A percentile compares a stretch with the other conserved stretches of the same genome.
phyloP scores from a whole-genome alignment of 331 rosid species.

The Pyrus hybrid region DNA sequence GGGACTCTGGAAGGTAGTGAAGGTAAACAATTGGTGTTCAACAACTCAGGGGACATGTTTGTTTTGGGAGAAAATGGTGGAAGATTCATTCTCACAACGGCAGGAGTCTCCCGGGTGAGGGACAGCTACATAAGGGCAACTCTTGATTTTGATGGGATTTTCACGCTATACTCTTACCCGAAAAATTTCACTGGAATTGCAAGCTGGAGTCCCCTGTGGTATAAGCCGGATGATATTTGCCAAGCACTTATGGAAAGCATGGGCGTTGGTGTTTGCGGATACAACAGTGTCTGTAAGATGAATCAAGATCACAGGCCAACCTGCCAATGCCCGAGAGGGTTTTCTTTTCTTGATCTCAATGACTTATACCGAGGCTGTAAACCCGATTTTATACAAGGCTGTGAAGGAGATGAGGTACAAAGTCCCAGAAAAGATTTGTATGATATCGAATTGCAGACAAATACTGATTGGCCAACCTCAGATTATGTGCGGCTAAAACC shows the following conservation, averaged over 20 bases:
- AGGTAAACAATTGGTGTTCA: not conserved
- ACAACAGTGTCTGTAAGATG: not conserved
- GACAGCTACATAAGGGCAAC: not conserved
- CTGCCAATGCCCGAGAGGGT: not conserved
- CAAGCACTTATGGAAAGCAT: too few species aligned
- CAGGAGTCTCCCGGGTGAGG: not conserved
- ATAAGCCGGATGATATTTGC: not conserved
- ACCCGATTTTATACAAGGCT: constrained; percentile 5
- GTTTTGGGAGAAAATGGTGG: not conserved
- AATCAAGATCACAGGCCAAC: not conserved
- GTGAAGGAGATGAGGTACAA: not conserved
- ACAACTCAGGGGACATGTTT: not conserved
- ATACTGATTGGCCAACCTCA: not conserved
- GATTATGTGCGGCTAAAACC: not conserved
- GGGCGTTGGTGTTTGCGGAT: not conserved
- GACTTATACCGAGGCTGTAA: not conserved
- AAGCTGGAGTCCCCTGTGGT: constrained; percentile 3
- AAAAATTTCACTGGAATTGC: not conserved
- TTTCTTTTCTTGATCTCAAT: not conserved
- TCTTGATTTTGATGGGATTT: constrained; percentile 14
- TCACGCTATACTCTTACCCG: not conserved
- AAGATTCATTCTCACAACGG: not conserved
- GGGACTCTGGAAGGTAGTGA: not conserved
- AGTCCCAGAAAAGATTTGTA: not conserved
- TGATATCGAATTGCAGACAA: not conserved